Evolutionary conservation across 1,139 yeast genomes (phyloP), one percentile per base, ranked within the genome.

Genomic region (Candida sp.): DNA sequence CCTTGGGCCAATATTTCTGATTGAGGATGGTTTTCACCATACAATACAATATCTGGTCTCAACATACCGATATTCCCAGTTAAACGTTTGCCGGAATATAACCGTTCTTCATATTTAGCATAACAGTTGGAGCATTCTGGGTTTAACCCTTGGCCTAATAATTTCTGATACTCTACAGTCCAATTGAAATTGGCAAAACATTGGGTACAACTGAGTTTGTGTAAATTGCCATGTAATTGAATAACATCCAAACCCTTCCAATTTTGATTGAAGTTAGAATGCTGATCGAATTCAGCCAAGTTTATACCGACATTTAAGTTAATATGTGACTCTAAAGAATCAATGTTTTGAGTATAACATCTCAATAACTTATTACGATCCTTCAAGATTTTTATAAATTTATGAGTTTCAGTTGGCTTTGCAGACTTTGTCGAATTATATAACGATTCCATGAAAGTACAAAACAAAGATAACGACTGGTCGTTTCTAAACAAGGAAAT

Each of bases 141-240:
- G 43, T 82, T 73, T 37, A 64, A 67, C 1, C 90, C 90, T 21
- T 66, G 64, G 37, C 71, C 65, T 43, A 83, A 65, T 44, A 60
- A 59, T 11, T 55, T 61, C 40, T 75, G 74, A 56, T 70, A 70
- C 29, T 74, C 75, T 15, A 70, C 63, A 30, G 72, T 75, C 97
- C 98, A 91, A 30, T 72, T 71, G 52, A 71, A 81, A 22, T 65
- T 66, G 36, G 71, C 57, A 48, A 74, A 76, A 60, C 98, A 93
- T 40, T 73, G 72, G 8, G 89, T 84, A 59, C 97, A 89, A 22
- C 84, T 69, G 44, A 93, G 68, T 43, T 77, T 75, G 56, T 87
- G 88, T 43, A 93, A 70, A 61, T 89, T 91, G 1, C 99, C 99
- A 57, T 93, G 99, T 35, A 93, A 69, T 61, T 89, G 97, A 8